These are phyloP conservation scores for Colletotrichum paranaense DNA, from an alignment of 2,329 filamentous ascomycete species.

Conservation along the genomic window DNA sequence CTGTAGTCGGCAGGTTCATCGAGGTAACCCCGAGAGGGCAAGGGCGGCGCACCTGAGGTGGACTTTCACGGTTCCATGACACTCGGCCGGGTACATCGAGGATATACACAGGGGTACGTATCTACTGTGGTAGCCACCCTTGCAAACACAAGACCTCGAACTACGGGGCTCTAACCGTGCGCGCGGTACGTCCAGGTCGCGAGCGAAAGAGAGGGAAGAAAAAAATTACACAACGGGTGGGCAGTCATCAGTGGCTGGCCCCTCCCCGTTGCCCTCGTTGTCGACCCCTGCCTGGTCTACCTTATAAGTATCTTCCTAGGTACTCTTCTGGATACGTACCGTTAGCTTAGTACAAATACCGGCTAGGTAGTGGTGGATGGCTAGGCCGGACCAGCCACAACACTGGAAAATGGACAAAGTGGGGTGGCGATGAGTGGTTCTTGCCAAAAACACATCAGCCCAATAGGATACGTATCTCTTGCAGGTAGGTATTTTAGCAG, in stretches of 20 bases:
- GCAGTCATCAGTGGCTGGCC: constrained; percentile 1
- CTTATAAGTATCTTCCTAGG: no score
- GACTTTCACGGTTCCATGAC: not conserved
- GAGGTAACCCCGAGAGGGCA: not conserved
- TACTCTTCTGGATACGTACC: not conserved
- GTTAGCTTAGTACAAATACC: not conserved
- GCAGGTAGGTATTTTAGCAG: not conserved
- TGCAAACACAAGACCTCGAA: constrained; percentile 20
- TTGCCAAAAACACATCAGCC: not conserved
- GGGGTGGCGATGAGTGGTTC: not conserved
- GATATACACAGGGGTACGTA: not conserved
- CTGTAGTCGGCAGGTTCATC: not conserved
- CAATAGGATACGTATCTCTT: constrained; percentile 9
- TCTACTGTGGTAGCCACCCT: not conserved
- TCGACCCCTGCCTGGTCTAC: not conserved
- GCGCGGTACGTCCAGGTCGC: constrained; percentile 38
- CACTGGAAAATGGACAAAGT: not conserved
- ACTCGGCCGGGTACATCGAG: not conserved
- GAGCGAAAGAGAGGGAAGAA: not conserved
- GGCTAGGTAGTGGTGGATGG: not conserved
- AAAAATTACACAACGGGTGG: not conserved
- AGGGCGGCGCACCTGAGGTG: not conserved
- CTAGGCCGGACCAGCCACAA: constrained; percentile 19
- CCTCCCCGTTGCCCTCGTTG: constrained; percentile 23
- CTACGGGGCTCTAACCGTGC: constrained; percentile 41